Percentiles rank a stretch among this genome's conserved stretches.
phyloP scores from a whole-genome alignment of 1,284 basidiomycete genomes.

The Mycosarcoma maydis region DNA sequence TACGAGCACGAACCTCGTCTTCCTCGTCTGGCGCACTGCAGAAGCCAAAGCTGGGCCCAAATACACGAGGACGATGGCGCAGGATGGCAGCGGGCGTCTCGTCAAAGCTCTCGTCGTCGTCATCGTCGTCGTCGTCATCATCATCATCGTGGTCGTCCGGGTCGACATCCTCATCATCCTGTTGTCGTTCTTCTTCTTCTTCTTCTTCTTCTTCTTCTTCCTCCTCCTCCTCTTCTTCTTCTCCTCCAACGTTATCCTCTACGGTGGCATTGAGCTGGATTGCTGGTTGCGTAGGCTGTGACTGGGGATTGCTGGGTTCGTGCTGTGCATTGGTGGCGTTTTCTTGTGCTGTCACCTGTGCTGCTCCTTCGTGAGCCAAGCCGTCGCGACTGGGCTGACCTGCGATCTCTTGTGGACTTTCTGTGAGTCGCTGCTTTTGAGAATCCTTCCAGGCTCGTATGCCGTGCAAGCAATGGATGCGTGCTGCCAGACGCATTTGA shows the following conservation, averaged over 20 bases:
- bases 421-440: constrained; percentile 32
- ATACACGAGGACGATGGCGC: constrained; percentile 21
- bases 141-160: constrained; percentile 1
- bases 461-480: constrained; percentile 45
- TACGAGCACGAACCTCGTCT: constrained; percentile 33
- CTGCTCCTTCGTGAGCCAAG: constrained; percentile 12
- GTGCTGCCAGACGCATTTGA: constrained; percentile 30
- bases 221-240: not conserved
- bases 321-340: too few relatives aligned
- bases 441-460: constrained; percentile 43
- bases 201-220: not conserved
- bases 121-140: constrained; percentile 3
- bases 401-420: constrained; percentile 40
- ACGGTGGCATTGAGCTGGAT: too few relatives aligned
- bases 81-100: constrained; percentile 36
- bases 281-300: too few relatives aligned
- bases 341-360: constrained; percentile 3
- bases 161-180: constrained; percentile 1
- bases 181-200: not conserved
- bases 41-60: constrained; percentile 44
- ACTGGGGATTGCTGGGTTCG: too few relatives aligned
- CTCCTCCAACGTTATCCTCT: not conserved
- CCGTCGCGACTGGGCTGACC: constrained; percentile 23
- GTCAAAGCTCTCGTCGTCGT: constrained; percentile 29
- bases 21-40: constrained; percentile 37